phyloP scores from a whole-genome alignment of 495 filamentous ascomycete species.

The Aspergillus coremiiformis region DNA sequence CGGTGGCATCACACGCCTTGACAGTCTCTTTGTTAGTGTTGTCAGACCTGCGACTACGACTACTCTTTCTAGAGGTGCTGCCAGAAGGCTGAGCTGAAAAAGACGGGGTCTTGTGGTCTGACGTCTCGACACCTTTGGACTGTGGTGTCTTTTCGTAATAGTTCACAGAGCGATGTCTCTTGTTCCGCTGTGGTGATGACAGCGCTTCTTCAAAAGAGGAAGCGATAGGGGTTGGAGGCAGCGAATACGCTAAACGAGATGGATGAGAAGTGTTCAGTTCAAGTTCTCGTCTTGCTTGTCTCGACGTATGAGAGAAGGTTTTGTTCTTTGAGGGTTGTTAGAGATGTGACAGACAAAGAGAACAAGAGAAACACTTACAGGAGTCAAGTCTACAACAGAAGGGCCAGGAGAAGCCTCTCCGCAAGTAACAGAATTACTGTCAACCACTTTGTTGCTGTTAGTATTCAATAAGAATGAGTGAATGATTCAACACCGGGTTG shows the following conservation, averaged over 20 bases:
- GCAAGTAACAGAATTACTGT: conserved; percentile 17
- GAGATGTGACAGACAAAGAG: conserved; percentile 1
- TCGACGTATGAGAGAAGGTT: conserved; percentile 20
- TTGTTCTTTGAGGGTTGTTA: conserved; percentile 5
- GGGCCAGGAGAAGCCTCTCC: conserved; percentile 14
- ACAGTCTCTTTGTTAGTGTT: conserved; percentile 1
- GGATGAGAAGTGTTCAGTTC: conserved; percentile 10
- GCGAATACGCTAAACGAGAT: conserved; percentile 19
- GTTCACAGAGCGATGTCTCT: conserved; percentile 13
- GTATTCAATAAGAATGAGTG: neutral
- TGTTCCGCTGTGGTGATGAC: conserved; percentile 23
- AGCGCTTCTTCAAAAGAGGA: conserved; percentile 21
- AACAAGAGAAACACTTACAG: conserved; percentile 10
- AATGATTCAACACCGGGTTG: neutral
- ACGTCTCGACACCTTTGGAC: conserved; percentile 5
- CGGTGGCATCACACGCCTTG: neutral
- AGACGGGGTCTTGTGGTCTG: neutral
- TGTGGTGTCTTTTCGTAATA: conserved; percentile 9
- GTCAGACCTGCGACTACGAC: conserved; percentile 3
- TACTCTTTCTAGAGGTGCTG: conserved; percentile 2
- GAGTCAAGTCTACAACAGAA: conserved; percentile 9
- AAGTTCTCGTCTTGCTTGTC: conserved; percentile 13
- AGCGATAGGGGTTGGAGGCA: conserved; percentile 19
- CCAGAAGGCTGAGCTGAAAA: neutral
- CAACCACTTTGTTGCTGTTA: conserved; percentile 16